Evolutionary conservation across 768 basidiomycete genomes (phyloP), one percentile per base, ranked within the genome.

Genomic region (Paxillus ammoniavirescens): DNA sequence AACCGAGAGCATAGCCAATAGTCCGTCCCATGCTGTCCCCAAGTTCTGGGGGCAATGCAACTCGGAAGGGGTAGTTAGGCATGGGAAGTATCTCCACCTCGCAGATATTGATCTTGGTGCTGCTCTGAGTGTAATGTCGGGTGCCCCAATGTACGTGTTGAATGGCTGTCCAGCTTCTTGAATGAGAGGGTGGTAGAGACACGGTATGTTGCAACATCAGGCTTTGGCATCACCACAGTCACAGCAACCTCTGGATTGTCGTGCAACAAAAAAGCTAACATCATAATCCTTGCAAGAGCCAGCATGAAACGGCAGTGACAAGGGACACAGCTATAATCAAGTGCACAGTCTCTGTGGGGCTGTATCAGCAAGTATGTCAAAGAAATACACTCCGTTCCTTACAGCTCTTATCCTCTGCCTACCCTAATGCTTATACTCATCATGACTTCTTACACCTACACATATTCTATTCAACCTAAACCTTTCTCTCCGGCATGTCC

Each of bases 211-310:
- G 5, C 66, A 62, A 33, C 84, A 79, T 93, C 94, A 98, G 2
- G 92, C 91, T 63, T 96, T 89, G 21, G 80, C 76, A 63, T 98
- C 95, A 13, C 93, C 93, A 61, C 96, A 98, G 70, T 98, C 94
- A 65, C 97, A 99, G 61, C 91, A 94, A 5, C 93, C 91, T 7
- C 93, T 90, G 0, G 90, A 87, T 61, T 97, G 93, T 53, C 91
- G 91, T 8, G 90, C 87, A 60, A 96, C 89, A 70, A 91, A 93
- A 74, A 98, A 95, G 54, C 89, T 88, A 61, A 98, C 85, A 58
- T 93, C 95, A 73, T 98, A 96, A 42, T 84, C 85, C 18, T 75
- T 73, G 66, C 98, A 96, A 52, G 88, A 79, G n/a, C 90, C 89
- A 1, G 89, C 82, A 61, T 91, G 87, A 95, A 98, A 70, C 97